These are phyloP conservation scores for Psilocybe azurescens DNA, from an alignment of 768 basidiomycete genomes.

Conservation along the genomic window DNA sequence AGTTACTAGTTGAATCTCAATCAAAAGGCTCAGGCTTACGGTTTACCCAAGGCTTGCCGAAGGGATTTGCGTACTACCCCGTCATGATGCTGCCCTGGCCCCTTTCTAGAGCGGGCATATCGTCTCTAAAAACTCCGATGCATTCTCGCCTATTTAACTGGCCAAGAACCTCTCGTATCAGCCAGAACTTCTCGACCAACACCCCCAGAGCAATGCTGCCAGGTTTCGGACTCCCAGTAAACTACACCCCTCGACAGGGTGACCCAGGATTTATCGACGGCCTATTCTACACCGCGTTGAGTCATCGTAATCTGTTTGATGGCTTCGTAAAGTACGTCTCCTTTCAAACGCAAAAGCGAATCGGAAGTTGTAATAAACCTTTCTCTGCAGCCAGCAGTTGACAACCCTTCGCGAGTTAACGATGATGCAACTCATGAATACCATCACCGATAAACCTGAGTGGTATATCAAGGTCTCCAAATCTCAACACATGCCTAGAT, in stretches of 20 bases:
- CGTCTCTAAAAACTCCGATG: no score
- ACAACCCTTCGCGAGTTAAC: constrained; percentile 35
- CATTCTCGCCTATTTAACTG: no score
- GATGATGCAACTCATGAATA: constrained; percentile 43
- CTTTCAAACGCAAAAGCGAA: background rate
- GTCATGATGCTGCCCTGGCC: no score
- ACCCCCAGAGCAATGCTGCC: constrained; percentile 21
- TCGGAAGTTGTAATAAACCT: background rate
- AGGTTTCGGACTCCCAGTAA: constrained; percentile 33
- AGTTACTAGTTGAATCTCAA: no score
- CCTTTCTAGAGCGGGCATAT: background rate
- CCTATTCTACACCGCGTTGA: constrained; percentile 24
- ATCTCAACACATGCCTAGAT: background rate
- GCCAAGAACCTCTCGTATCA: no score
- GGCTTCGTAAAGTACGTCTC: constrained; percentile 12
- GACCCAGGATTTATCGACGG: constrained; percentile 18
- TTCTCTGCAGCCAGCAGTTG: constrained; percentile 19
- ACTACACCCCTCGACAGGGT: constrained; percentile 19
- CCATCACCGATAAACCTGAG: constrained; percentile 36
- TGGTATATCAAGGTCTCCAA: constrained; percentile 35
- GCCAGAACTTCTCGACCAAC: background rate
- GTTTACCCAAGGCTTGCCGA: no score
- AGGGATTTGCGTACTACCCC: no score
- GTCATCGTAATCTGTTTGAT: background rate
- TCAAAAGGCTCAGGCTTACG: no score